Base-by-base conservation (phyloP, 805 yeast genomes). In the Ogataea kodamae region DNA sequence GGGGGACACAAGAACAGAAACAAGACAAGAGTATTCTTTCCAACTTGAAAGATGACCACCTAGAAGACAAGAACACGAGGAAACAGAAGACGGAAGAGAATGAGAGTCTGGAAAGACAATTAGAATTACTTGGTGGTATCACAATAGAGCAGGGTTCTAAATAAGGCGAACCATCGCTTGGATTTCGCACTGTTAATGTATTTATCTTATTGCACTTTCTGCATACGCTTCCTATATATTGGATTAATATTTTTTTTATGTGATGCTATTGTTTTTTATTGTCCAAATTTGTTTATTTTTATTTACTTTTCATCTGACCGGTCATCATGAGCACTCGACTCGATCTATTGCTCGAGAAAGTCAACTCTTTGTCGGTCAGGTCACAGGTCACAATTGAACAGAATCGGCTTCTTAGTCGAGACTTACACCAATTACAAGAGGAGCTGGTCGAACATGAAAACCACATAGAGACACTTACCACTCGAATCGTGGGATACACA, bases 111-210 rank as follows among this genome's bases (percentile, higher is more conserved):
- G 55, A 62, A 11, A 52, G 53, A 28, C 78, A 74, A 49, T 43
- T 74, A 39, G 76, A 73, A 37, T 40, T 72, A 45, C 58, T 74
- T 13, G 64, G 68, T 12, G 74, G 66, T 4, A 62, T 72, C 26
- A 25, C 20, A 3, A 9, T 32, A 9, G 29, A 31, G n/a, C n/a
- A n/a, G n/a, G n/a, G n/a, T n/a, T n/a, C 28, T 19, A 14, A 31
- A 18, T 19, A 31, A 24, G n/a, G n/a, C n/a, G n/a, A n/a, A n/a
- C n/a, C n/a, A n/a, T n/a, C n/a, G n/a, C n/a, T n/a, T n/a, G n/a
- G n/a, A n/a, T n/a, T n/a, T n/a, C n/a, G n/a, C n/a, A n/a, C n/a
- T n/a, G n/a, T n/a, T n/a, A n/a, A 24, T 14, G 30, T 10, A 17
- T 20, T 21, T 25, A n/a, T 13, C 16, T 22, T 9, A 20, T 26